A percentile compares a stretch with the other conserved stretches of the same genome.
Conservation (phyloP, 352 stramenopile genomes). For the Hyaloperonospora arabidopsidis region DNA sequence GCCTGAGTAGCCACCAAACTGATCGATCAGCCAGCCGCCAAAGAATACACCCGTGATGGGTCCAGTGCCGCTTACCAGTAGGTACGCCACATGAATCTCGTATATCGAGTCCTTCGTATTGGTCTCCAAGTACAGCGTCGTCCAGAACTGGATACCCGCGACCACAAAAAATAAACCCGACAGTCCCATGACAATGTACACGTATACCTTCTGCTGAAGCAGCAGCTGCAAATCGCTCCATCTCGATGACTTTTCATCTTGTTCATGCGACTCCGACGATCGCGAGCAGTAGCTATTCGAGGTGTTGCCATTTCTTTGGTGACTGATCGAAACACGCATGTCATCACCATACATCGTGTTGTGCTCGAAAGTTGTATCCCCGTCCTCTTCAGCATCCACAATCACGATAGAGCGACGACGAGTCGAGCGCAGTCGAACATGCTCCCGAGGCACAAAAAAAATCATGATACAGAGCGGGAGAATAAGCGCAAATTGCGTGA, state of each 20-base stretch:
- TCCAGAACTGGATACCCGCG: constrained; percentile 77
- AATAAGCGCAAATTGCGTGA: constrained; percentile 68
- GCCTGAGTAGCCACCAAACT: constrained; percentile 65
- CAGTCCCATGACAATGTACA: constrained; percentile 70
- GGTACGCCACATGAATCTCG: constrained; percentile 65
- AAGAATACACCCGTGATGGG: constrained; percentile 84
- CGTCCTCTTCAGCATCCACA: constrained; percentile 37
- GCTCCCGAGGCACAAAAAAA: constrained; percentile 68
- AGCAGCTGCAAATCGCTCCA: constrained; percentile 47
- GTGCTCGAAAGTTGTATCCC: constrained; percentile 29
- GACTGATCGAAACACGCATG: constrained; percentile 26
- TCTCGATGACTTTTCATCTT: constrained; percentile 21
- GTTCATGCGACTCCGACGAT: constrained; percentile 14
- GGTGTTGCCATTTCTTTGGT: constrained; percentile 2
- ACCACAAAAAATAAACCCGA: constrained; percentile 82
- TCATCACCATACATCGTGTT: constrained; percentile 24
- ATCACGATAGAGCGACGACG: constrained; percentile 63
- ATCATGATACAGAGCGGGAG: constrained; percentile 65
- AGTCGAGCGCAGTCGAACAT: constrained; percentile 53
- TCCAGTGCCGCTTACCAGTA: constrained; percentile 67
- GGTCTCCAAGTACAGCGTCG: constrained; percentile 74
- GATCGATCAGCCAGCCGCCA: constrained; percentile 75
- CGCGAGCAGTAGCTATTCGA: constrained; percentile 15
- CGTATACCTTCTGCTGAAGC: constrained; percentile 57
- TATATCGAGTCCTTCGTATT: constrained; percentile 74